phyloP scores from a whole-genome alignment of 805 yeast species.

The Zygoascus biomembranicola region DNA sequence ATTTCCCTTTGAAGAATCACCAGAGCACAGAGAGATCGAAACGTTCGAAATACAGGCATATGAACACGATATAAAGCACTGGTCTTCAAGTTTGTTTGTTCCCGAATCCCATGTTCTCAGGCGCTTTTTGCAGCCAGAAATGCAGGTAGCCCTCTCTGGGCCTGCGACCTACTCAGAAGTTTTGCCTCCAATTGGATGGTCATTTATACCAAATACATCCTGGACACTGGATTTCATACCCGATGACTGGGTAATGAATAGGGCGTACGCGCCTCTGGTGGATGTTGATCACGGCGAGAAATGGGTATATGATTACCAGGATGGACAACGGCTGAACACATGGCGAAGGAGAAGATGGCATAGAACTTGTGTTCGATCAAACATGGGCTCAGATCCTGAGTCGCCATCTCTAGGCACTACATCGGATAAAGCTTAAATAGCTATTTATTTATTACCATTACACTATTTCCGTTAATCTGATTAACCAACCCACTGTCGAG shows the following conservation, averaged over 20 bases:
- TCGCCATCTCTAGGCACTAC: background rate
- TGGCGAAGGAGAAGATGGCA: conserved; percentile 22
- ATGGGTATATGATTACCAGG: conserved; percentile 71
- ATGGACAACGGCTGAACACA: conserved; percentile 11
- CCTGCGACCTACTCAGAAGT: conserved; percentile 8
- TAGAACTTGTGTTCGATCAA: conserved; percentile 12
- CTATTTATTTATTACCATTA: conserved; percentile 1
- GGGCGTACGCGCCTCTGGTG: conserved; percentile 42
- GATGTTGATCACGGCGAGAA: conserved; percentile 65
- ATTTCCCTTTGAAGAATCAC: conserved; percentile 33
- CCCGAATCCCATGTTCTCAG: conserved; percentile 9
- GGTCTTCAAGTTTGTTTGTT: conserved; percentile 13
- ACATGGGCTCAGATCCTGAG: background rate
- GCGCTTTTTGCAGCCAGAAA: background rate
- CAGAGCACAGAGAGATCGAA: conserved; percentile 46
- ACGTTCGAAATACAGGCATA: conserved; percentile 32
- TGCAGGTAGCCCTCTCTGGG: conserved; percentile 3
- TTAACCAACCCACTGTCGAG: conserved; percentile 79
- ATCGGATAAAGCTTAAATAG: background rate
- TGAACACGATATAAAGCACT: conserved; percentile 20
- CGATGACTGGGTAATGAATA: conserved; percentile 45
- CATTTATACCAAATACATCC: conserved; percentile 19
- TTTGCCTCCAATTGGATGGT: conserved; percentile 19
- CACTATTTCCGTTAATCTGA: background rate
- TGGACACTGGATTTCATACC: conserved; percentile 66